Evolutionary conservation across 83 land plant genomes (phyloP), one percentile per base, ranked within the genome.

Genomic region (Diphasiastrum complanatum): DNA sequence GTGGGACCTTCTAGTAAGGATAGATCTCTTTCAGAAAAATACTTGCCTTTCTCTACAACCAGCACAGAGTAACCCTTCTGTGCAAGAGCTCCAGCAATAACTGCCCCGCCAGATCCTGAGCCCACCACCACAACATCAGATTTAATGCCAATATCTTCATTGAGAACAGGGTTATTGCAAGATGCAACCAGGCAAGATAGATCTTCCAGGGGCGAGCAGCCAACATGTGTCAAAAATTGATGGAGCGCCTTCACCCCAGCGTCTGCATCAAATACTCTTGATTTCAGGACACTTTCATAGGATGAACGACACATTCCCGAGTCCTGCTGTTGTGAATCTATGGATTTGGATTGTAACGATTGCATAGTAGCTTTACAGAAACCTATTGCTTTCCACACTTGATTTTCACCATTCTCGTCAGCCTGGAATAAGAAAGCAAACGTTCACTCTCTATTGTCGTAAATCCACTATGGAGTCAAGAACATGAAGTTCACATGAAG

Each of bases 61-160:
- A 84, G 45, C 25, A 84, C 88, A 45, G 69, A 76, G 74, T 76
- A 65, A 1, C 89, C 85, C 0, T 78, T 79, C 20, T 71, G 70
- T 3, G 91, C 81, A 0, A 86, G 68, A 10, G 60, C 73, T 14
- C 79, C 81, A 16, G 91, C 91, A 0, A 66, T 71, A 0, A 86
- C 87, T 16, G 82, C 77, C 16, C 91, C 91, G 0, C 91, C 91
- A 5, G 67, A 62, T 20, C 91, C 91, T 2, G 90, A 82, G 1
- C 91, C 91, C 10, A 86, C 75, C 4, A 86, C 75, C 0, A 83
- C 82, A 1, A 63, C 86, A 47, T 86, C 91, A 40, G 81, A 83
- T 22, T 64, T 29, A 32, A 86, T 67, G 14, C 61, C 71, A 4
- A 81, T 78, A 8, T 33, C 32, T 24, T 34, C 18, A 14, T 41